Conservation (phyloP, 805 yeast genomes). For the Candida ulmi region DNA sequence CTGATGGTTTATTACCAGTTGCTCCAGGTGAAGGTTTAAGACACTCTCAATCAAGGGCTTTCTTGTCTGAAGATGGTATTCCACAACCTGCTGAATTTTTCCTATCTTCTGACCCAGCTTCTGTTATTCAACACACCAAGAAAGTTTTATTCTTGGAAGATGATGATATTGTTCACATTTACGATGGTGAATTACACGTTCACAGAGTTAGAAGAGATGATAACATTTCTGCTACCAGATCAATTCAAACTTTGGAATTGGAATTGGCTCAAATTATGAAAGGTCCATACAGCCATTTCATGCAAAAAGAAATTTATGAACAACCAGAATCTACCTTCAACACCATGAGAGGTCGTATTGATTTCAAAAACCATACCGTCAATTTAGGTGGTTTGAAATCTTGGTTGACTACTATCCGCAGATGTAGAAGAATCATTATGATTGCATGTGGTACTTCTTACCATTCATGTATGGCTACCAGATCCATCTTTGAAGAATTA, state of each 20-base stretch:
- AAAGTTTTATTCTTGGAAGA: slow-evolving; percentile 95
- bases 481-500: slow-evolving; percentile 93
- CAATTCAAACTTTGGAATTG: slow-evolving; percentile 94
- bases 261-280: slow-evolving; percentile 97
- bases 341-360: slow-evolving; percentile 99
- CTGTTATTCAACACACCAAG: slow-evolving; percentile 94
- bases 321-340: slow-evolving; percentile 98
- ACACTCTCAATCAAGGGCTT: slow-evolving; percentile 94
- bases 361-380: slow-evolving; percentile 72
- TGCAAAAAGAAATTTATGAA: slow-evolving; percentile 98
- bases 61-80: slow-evolving; percentile 85
- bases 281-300: slow-evolving; percentile 92
- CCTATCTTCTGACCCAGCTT: slow-evolving; percentile 94
- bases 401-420: slow-evolving; percentile 81
- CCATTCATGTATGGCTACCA: slow-evolving; percentile 95
- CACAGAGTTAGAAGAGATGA: slow-evolving; percentile 90
- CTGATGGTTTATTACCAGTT: slow-evolving; percentile 41
- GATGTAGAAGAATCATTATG: slow-evolving; percentile 94
- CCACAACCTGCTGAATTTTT: slow-evolving; percentile 95
- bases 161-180: slow-evolving; percentile 97
- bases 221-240: slow-evolving; percentile 89
- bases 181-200: slow-evolving; percentile 96
- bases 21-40: slow-evolving; percentile 58
- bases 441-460: slow-evolving; percentile 99
- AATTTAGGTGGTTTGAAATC: slow-evolving; percentile 87